Base-by-base conservation (phyloP, 768 basidiomycete genomes). In the Candolleomyces eurysporus region DNA sequence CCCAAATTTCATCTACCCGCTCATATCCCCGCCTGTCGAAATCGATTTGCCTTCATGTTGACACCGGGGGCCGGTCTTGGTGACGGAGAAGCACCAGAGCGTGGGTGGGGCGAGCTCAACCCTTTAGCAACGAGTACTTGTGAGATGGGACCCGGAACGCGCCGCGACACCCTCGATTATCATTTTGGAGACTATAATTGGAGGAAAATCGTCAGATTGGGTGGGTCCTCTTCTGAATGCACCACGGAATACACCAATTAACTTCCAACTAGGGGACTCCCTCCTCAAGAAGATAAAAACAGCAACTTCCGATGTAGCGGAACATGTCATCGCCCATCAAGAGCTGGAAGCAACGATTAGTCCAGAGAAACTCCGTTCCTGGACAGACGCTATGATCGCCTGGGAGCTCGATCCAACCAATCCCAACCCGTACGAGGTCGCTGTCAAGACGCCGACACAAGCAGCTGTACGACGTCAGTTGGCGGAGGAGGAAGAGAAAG, bases 61-160 rank as follows among this genome's bases (percentile, higher is more conserved):
- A 63, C 60, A 4, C 50, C 54, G 0, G 69, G 72, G 9, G 68
- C 68, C n/a, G 76, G 70, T 0, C 63, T 69, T 30, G 76, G 73
- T 0, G 74, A 77, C 58, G 77, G 76, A 2, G 76, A 78, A 56
- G 72, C 66, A 1, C 65, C 70, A 9, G 77, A 78, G 63, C 63
- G 72, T 2, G 66, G 67, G 0, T 78, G 76, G 77, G 63, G 72
- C 0, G 43, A 64, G 19, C 61, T 68, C 14, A 74, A 76, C 55
- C 65, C 63, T 0, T 36, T 69, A 0, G 68, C 75, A 7, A 17
- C 57, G 4, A 73, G 74, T 48, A 78, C 75, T 0, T 58, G 65
- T 31, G 75, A 76, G 64, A 78, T 79, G 77, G 75, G 76, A 11
- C 72, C 73, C 10, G 73, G 73, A 1, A 67, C 67, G 10, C 59